phyloP scores from a whole-genome alignment of 1,284 basidiomycete genomes.

The Binderoboletus segoi region DNA sequence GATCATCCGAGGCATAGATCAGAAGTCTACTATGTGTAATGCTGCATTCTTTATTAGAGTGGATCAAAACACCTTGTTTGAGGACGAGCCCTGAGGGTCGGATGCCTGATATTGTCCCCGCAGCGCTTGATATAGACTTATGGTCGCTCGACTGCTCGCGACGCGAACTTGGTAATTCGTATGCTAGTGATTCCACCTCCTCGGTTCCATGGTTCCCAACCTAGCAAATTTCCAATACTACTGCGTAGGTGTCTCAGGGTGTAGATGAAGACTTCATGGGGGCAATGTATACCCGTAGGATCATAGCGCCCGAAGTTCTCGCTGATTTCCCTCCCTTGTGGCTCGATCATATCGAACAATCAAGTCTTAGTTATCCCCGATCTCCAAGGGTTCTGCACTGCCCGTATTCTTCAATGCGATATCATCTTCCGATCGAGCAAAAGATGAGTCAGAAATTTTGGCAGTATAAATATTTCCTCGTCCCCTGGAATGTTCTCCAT shows the following conservation, averaged over 20 bases:
- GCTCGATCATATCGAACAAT: neutral
- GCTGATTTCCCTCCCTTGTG: conserved; percentile 1
- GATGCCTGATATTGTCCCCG: neutral
- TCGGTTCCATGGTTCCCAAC: neutral
- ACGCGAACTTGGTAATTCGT: neutral
- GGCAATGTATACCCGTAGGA: neutral
- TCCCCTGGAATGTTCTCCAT: neutral
- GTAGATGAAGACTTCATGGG: neutral
- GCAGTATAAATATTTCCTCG: conserved; percentile 19
- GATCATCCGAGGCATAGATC: conserved; percentile 12
- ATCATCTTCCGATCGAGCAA: neutral
- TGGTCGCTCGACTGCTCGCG: neutral
- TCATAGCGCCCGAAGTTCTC: neutral
- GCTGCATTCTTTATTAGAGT: conserved; percentile 13
- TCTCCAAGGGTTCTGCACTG: neutral
- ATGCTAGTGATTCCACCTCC: neutral
- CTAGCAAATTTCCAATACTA: neutral
- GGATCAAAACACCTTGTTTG: conserved; percentile 7
- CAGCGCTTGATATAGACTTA: neutral
- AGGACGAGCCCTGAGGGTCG: conserved; percentile 2
- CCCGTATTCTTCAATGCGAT: neutral
- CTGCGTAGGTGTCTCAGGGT: neutral
- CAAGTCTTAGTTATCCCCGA: neutral
- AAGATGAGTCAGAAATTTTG: neutral
- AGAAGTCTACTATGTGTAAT: conserved; percentile 10